Conservation (phyloP, 177 flowering plant species). For the Telopea speciosissima region DNA sequence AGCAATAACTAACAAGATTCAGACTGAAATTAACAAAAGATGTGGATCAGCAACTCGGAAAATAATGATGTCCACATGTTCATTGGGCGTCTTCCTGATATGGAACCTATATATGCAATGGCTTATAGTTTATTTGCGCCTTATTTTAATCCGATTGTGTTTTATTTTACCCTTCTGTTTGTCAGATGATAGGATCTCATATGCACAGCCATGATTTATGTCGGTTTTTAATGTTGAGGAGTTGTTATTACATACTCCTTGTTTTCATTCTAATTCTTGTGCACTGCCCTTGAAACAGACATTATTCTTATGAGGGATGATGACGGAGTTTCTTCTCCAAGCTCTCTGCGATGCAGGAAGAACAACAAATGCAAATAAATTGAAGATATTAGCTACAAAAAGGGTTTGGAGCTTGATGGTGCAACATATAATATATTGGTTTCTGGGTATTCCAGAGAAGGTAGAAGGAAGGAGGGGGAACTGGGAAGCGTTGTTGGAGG, state of each 20-base stretch:
- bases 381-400: slow-evolving; percentile 61
- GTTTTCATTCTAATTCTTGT: slow-evolving; percentile 1
- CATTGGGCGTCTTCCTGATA: too few relatives aligned
- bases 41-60: neutral
- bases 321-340: slow-evolving; percentile 45
- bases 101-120: neutral
- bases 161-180: neutral
- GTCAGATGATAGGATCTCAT: neutral
- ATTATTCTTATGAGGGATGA: slow-evolving; percentile 54
- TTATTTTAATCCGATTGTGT: neutral
- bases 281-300: slow-evolving; percentile 39
- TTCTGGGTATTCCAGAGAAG: slow-evolving; percentile 59
- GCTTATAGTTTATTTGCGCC: neutral
- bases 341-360: slow-evolving; percentile 55
- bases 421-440: slow-evolving; percentile 59
- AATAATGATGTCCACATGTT: neutral
- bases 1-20: neutral
- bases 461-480: slow-evolving; percentile 58
- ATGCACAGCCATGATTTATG: neutral
- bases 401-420: slow-evolving; percentile 60
- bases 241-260: neutral
- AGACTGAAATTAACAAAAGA: neutral
- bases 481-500: slow-evolving; percentile 53
- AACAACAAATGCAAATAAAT: slow-evolving; percentile 54
- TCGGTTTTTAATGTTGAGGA: neutral